phyloP scores from a whole-genome alignment of 2,329 filamentous ascomycete genomes.

The Aspergillus carbonarius region DNA sequence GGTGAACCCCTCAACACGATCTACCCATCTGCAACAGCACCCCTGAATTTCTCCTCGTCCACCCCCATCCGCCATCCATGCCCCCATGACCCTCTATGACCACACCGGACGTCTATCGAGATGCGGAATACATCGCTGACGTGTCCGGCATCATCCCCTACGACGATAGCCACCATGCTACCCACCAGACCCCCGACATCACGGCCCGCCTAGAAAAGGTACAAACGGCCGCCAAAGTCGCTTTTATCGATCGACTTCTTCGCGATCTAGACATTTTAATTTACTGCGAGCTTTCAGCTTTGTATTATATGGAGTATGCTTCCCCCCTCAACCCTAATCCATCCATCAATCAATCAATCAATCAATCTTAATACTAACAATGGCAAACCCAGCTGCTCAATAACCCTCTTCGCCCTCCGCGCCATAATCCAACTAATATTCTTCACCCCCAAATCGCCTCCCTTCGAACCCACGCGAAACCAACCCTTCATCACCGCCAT shows the following conservation, averaged over 20 bases:
- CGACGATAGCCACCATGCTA: slow-evolving; percentile 22
- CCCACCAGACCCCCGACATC: slow-evolving; percentile 18
- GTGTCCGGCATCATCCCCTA: slow-evolving; percentile 39
- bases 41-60: background rate
- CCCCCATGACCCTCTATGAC: slow-evolving; percentile 50
- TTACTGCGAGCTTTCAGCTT: slow-evolving; percentile 60
- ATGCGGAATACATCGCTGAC: slow-evolving; percentile 49
- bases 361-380: too few relatives aligned
- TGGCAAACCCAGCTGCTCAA: slow-evolving; percentile 51
- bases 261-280: slow-evolving; percentile 59
- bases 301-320: slow-evolving; percentile 64
- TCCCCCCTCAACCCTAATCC: background rate
- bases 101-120: slow-evolving; percentile 46
- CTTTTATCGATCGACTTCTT: slow-evolving; percentile 56
- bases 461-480: slow-evolving; percentile 51
- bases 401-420: slow-evolving; percentile 57
- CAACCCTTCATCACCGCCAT: slow-evolving; percentile 57
- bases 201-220: slow-evolving; percentile 31
- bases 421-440: slow-evolving; percentile 57
- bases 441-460: slow-evolving; percentile 58
- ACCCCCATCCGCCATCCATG: slow-evolving; percentile 26
- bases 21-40: slow-evolving; percentile 1
- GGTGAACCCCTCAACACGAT: background rate
- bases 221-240: slow-evolving; percentile 42
- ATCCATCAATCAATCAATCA: background rate